Percentiles rank a stretch among this genome's conserved stretches.
phyloP scores from a whole-genome alignment of 2,329 filamentous ascomycete genomes.

The Pleomassaria siparia region DNA sequence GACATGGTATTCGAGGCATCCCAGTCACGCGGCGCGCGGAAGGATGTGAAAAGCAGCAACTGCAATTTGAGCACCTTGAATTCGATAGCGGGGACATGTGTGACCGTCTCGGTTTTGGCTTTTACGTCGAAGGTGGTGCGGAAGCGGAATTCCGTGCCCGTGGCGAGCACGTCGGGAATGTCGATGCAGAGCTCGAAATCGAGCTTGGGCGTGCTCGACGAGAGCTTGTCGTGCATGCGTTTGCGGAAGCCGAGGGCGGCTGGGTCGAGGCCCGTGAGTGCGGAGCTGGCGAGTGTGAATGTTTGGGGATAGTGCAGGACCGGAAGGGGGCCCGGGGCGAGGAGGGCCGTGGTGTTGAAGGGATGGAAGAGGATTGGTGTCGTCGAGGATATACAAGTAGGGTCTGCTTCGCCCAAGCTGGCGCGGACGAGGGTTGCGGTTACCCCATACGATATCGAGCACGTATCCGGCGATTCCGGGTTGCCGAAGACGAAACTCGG shows the following conservation, averaged over 20 bases:
- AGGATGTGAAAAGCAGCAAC: slow-evolving; percentile 20
- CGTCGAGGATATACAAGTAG: slow-evolving; percentile 12
- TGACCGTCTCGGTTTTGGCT: slow-evolving; percentile 12
- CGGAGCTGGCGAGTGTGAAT: slow-evolving; percentile 19
- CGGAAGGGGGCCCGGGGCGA: slow-evolving; percentile 5
- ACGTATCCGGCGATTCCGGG: slow-evolving; percentile 13
- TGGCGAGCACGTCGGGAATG: slow-evolving; percentile 16
- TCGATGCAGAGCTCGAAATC: slow-evolving; percentile 20
- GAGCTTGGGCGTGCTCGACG: slow-evolving; percentile 21
- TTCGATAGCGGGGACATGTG: slow-evolving; percentile 15
- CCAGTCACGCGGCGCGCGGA: slow-evolving; percentile 23
- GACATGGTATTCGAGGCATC: slow-evolving; percentile 7
- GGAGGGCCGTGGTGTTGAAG: slow-evolving; percentile 10
- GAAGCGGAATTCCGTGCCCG: slow-evolving; percentile 23
- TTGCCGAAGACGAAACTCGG: slow-evolving; percentile 19
- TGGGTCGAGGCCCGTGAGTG: slow-evolving; percentile 13
- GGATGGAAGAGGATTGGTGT: slow-evolving; percentile 22
- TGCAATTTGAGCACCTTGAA: slow-evolving; percentile 22
- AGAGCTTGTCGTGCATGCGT: slow-evolving; percentile 22
- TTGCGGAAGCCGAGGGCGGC: slow-evolving; percentile 21
- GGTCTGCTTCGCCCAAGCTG: slow-evolving; percentile 10
- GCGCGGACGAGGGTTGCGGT: slow-evolving; percentile 18
- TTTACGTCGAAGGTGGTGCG: slow-evolving; percentile 15
- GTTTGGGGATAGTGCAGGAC: slow-evolving; percentile 10
- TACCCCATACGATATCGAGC: slow-evolving; percentile 23